Conservation (phyloP, 1,284 basidiomycete species). For the Trichosporon ovoides region DNA sequence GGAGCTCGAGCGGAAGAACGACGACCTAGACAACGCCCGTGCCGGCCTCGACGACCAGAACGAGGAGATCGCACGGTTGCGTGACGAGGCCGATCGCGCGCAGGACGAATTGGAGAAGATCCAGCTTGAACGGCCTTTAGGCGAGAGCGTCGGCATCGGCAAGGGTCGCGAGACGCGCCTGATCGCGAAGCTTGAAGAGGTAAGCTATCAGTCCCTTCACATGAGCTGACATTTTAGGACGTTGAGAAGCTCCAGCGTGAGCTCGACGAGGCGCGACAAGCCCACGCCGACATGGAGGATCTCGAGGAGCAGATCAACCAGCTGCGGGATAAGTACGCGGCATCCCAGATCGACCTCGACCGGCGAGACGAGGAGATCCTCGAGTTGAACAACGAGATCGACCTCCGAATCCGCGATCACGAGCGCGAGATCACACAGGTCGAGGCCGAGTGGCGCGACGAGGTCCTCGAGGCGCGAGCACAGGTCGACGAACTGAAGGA, state of each 20-base stretch:
- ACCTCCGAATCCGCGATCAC: slow-evolving; percentile 41
- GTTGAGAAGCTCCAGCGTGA: slow-evolving; percentile 33
- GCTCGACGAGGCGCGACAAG: slow-evolving; percentile 23
- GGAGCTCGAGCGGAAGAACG: background rate
- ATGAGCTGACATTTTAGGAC: slow-evolving; percentile 14
- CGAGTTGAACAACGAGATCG: slow-evolving; percentile 47
- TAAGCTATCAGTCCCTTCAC: slow-evolving; percentile 36
- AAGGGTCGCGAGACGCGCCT: slow-evolving; percentile 61
- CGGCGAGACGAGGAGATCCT: slow-evolving; percentile 46
- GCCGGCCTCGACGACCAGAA: slow-evolving; percentile 55
- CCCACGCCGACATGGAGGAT: slow-evolving; percentile 30
- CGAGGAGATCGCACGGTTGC: slow-evolving; percentile 52
- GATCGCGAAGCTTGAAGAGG: slow-evolving; percentile 61
- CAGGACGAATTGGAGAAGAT: slow-evolving; percentile 60
- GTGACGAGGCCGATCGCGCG: slow-evolving; percentile 53
- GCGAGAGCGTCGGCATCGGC: slow-evolving; percentile 27
- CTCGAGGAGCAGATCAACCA: slow-evolving; percentile 46
- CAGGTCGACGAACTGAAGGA: slow-evolving; percentile 47
- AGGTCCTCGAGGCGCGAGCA: slow-evolving; percentile 41
- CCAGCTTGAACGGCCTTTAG: slow-evolving; percentile 51
- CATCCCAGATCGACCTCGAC: slow-evolving; percentile 46
- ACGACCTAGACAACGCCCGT: slow-evolving; percentile 59
- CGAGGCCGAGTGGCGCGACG: slow-evolving; percentile 44
- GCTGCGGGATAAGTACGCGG: slow-evolving; percentile 44
- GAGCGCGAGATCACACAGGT: slow-evolving; percentile 44